Base-by-base conservation (phyloP, 208 protist species). In the Trichomonas gallinae region DNA sequence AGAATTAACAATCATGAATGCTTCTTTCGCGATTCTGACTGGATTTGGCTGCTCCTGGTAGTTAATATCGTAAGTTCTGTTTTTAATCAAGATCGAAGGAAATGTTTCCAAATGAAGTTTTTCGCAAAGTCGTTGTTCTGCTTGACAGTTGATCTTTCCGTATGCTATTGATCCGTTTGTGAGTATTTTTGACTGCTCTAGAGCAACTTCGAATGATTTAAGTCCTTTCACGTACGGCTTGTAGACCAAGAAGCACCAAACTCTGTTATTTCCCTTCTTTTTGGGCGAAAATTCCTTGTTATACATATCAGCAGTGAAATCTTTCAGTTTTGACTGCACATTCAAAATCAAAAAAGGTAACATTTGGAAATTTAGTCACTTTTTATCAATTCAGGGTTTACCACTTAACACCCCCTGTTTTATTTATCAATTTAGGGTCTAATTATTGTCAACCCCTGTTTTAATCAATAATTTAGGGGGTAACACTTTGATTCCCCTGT, bases 121-220 rank as follows among this genome's bases (percentile, higher is more conserved):
- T n/a, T 89, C 17, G 31, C 87, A 93, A 26, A 93, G 44, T 11
- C n/a, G 17, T 10, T 8, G 11, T 38, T 93, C 44, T 34, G 40
- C 87, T 93, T 93, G 87, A 51, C 87, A 93, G 51, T 93, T 93
- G 31, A 93, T 51, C n/a, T 34, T 93, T 51, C 44, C 87, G 15
- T 93, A 93, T 48, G 15, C 36, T 34, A 93, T 44, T 48, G 87
- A 51, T 93, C 87, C 87, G 26, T 93, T 93, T 48, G 87, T 93
- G 3, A 93, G 44, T 26, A 93, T 93, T 38, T 93, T 34, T 34
- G 87, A 38, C 13, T 93, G 44, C 45, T 93, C 87, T 11, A 93
- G 0, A 38, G 87, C 87, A 38, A 2, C n/a, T 13, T 44, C 42
- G 21, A 23, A 34, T 51, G n/a, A 42, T 58, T 51, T 93, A 6